Evolutionary conservation across 495 filamentous ascomycete species (phyloP), one percentile per base, ranked within the genome.

Genomic region (Aspergillus panamensis): DNA sequence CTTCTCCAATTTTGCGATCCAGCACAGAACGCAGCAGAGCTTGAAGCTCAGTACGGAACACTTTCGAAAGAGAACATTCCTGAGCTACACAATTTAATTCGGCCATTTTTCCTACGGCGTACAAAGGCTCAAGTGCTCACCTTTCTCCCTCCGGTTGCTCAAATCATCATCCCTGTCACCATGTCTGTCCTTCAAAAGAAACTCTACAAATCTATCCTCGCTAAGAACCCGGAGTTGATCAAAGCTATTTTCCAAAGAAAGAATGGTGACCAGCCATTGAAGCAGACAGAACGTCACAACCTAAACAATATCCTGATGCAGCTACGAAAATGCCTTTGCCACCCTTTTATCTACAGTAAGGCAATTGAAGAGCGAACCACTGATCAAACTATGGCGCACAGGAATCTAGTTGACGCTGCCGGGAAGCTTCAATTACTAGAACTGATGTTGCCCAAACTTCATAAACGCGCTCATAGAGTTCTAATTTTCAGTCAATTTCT

Each of bases 401-500:
- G 86, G 3, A 95, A 93, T 58, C 78, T 99, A 17, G 82, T 99
- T 6, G 91, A 96, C 65, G 94, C 94, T 2, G 92, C 91, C 6
- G 85, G 89, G 5, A 99, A 99, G 68, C 84, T 99, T 14, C 81
- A 90, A 61, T 74, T 97, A 3, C 76, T 99, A 9, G 87, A 93
- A 51, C 70, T 95, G 21, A 90, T 99, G 85, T 80, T 99, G 2
- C 94, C 95, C 6, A 96, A 91, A 71, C 79, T 99, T 1, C 84
- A 85, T 53, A 86, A 89, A 63, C 82, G 89, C n/a, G 93, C 93
- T 1, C 92, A 99, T 69, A 81, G 94, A 17, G 92, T 96, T 6
- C 74, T 99, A 17, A 89, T 99, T 21, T 99, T 99, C 76, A 96
- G 91, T 69, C 95, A 97, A 67, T 97, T 97, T 57, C 74, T 99